Base-by-base conservation (phyloP, 2,329 filamentous ascomycete genomes). In the Cladophialophora psammophila region DNA sequence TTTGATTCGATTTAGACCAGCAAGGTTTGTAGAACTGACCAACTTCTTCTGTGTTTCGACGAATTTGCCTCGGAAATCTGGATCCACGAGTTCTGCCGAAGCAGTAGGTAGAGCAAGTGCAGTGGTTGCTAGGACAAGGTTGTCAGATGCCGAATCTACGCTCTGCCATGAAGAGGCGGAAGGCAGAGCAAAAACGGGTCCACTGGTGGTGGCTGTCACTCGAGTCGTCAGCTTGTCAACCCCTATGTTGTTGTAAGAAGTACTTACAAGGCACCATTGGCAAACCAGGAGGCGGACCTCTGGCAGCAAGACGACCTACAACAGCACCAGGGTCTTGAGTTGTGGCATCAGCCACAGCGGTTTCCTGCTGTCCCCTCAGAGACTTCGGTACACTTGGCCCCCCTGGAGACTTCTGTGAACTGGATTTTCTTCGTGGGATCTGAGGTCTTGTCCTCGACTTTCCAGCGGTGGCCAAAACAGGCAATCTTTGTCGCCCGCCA, bases 51-150 rank as follows among this genome's bases (percentile, higher is more conserved):
- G 71, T 5, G 60, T 73, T 68, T 80, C 76, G 6, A 75, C 76
- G 62, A 80, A 81, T 34, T 73, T 75, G 6, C 72, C 67, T 3
- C 79, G 77, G 65, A 81, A 81, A 55, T 76, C 74, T 35, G 74
- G 76, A 15, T 78, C 75, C 10, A 80, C 78, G 2, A 81, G 74
- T n/a, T 63, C 61, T 15, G 54, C 50, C 10, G n/a, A 74, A 67
- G 26, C 55, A 15, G 10, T 38, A 10, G 59, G 42, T 54, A 4
- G 60, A 45, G 2, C 69, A 64, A 35, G 69, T 65, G 60, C 70
- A 58, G 53, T 62, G 26, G 59, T 52, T 15, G 57, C 55, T 35
- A 64, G 15, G 5, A 20, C 36, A 26, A 45, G 59, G 12, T 60
- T 45, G 13, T 69, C 67, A 13, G 60, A 45, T 6, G 60, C 32